phyloP scores from a whole-genome alignment of 441 rosid genomes.

The Bruguiera hainesii region DNA sequence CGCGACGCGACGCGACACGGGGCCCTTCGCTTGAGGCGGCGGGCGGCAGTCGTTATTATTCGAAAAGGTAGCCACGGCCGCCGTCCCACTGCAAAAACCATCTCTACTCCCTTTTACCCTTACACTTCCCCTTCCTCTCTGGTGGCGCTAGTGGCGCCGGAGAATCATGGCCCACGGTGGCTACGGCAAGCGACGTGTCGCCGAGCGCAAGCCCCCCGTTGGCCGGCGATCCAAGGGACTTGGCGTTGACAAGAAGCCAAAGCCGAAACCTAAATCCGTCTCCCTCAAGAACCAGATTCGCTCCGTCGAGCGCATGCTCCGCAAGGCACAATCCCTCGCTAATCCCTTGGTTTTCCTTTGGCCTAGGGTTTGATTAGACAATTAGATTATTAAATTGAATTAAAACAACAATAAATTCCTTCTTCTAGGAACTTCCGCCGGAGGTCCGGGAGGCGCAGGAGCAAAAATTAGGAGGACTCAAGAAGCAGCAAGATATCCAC shows the following conservation, averaged over 20 bases:
- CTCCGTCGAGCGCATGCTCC: constrained; percentile 86
- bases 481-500: constrained; percentile 86
- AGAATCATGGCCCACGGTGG: constrained; percentile 88
- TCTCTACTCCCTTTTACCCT: constrained; percentile 26
- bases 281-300: constrained; percentile 92
- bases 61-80: no score
- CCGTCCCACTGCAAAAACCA: no score
- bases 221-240: constrained; percentile 71
- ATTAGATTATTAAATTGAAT: not conserved
- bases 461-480: constrained; percentile 66
- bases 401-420: not conserved
- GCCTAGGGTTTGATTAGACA: constrained; percentile 14
- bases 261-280: constrained; percentile 59
- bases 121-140: not conserved
- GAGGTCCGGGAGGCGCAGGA: constrained; percentile 74
- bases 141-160: not conserved
- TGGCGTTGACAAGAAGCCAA: constrained; percentile 51
- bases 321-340: constrained; percentile 47
- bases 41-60: no score
- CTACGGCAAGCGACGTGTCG: constrained; percentile 68
- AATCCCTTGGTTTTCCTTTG: not conserved
- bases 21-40: no score
- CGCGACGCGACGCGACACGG: no score
- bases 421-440: constrained; percentile 55
- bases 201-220: constrained; percentile 51